Evolutionary conservation across 2,329 filamentous ascomycete genomes (phyloP), one percentile per base, ranked within the genome.

Genomic region (Rhynchosporium secalis): DNA sequence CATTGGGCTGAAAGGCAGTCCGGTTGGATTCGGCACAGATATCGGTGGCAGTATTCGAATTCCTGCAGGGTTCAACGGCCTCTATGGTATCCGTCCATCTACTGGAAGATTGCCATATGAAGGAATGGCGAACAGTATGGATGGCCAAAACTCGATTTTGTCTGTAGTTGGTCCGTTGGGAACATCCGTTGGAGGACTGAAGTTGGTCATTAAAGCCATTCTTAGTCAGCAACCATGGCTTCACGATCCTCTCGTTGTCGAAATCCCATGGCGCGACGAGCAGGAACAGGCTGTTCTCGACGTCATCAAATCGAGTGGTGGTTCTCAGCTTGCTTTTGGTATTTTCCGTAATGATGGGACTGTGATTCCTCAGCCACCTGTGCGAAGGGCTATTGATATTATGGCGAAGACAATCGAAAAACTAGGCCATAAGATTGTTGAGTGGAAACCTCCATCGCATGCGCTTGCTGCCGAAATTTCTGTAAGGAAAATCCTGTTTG

Each of bases 161-260:
- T 88, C 83, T 0, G 84, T 88, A 1, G 80, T 88, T 12, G 88
- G 87, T 0, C 86, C 86, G 0, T 72, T 92, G 13, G 83, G 83
- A 0, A 82, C 81, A 0, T 85, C 82, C 1, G 74, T 82, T 1
- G 77, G 78, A 1, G 81, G 80, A 0, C 69, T 90, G 12, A 80
- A 79, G 45, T 73, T 90, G 3, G 70, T 86, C 2, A 78, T 85
- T 1, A 80, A 84, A 68, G 76, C 81, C 0, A 71, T 90, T 1
- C 75, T 92, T 1, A 77, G 76, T 12, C 80, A 80, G 38, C 69
- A 84, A 58, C 88, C 88, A 0, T 91, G 88, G 89, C 74, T 85
- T 1, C 75, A 83, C 65, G 88, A 91, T 71, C 87, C 88, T 0
- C 75, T 86, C 0, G 85, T 87, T 0, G 75, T 85, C 46, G 85